A percentile compares a stretch with the other conserved stretches of the same genome.
These are phyloP conservation scores for Metarhizium brunneum DNA, from an alignment of 2,329 filamentous ascomycete species.

Conservation along the genomic window DNA sequence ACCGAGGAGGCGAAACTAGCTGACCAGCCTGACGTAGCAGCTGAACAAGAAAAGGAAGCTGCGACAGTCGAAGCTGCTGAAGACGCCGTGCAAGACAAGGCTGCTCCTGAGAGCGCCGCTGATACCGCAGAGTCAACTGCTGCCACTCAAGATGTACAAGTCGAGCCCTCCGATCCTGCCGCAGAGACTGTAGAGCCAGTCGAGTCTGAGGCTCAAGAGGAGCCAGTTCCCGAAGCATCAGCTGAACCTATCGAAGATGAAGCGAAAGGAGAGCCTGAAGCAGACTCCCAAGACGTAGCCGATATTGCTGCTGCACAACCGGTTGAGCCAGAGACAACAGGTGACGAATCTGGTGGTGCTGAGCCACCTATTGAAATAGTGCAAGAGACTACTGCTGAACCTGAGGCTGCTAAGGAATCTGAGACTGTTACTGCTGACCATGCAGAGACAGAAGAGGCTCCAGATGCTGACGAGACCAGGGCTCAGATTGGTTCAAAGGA, in stretches of 20 bases:
- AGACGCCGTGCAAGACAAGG: background rate
- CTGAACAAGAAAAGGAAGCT: background rate
- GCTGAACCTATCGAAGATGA: background rate
- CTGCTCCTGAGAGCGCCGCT: background rate
- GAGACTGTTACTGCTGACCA: background rate
- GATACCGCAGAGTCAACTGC: background rate
- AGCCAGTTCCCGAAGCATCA: background rate
- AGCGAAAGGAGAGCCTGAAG: background rate
- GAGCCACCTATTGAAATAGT: background rate
- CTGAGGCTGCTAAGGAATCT: background rate
- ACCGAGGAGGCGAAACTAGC: slow-evolving; percentile 1
- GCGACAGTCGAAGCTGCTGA: background rate
- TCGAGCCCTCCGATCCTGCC: background rate
- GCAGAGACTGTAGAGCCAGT: background rate
- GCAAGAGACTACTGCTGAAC: background rate
- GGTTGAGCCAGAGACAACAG: slow-evolving; percentile 10
- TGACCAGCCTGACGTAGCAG: background rate
- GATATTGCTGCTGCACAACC: background rate
- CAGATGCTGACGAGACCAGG: background rate
- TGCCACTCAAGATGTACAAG: slow-evolving; percentile 1
- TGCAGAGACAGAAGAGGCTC: background rate
- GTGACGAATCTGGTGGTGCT: background rate
- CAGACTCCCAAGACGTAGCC: slow-evolving; percentile 1
- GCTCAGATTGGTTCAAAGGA: slow-evolving; percentile 1
- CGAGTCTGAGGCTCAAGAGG: background rate